Base-by-base conservation (phyloP, 208 protist genomes). In the Acanthamoeba castellanii region DNA sequence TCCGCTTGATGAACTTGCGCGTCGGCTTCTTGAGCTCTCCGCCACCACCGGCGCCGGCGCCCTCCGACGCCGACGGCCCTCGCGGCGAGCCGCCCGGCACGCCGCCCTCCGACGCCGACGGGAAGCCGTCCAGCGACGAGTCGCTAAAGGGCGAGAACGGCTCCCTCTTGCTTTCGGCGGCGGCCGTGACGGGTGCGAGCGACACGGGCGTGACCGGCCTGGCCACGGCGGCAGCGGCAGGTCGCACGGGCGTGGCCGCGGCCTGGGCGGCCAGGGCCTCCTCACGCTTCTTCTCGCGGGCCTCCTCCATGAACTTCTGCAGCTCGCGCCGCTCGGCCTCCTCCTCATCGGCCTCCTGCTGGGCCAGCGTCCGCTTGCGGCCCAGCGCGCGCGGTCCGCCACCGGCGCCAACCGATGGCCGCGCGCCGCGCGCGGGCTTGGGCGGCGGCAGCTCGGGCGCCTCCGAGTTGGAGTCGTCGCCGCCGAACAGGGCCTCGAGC, bases 241-340 rank as follows among this genome's bases (percentile, higher is more conserved):
- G 37, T 8, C 50, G 50, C 6, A 25, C 52, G 64, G 89, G 32
- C 27, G 57, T 25, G 45, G 89, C 32, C 9, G 64, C 14, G 45
- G 68, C 66, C 45, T 6, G 5, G 64, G 42, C 5, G 13, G 18
- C 14, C 11, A 81, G 45, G 37, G 89, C 89, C 57, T 74, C 64
- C 27, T 94, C 68, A 11, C 89, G 59, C 89, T 94, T 81, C 64
- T 52, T 81, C 68, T 94, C 89, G 25, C 59, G 61, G 18, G 61
- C 59, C 70, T 94, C 89, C 47, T 94, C 89, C 37, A 94, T 94
- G 52, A 94, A 94, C 68, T 94, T 94, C 32, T 94, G 66, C 30
- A 94, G 52, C 57, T 94, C 89, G 27, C 68, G 59, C 3, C 68
- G 37, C 30, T 94, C 89, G 25, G 89, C 89, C 89, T 94, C 89